Conservation (phyloP, 75 land plant genomes). For the Pseudotsuga menziesii region DNA sequence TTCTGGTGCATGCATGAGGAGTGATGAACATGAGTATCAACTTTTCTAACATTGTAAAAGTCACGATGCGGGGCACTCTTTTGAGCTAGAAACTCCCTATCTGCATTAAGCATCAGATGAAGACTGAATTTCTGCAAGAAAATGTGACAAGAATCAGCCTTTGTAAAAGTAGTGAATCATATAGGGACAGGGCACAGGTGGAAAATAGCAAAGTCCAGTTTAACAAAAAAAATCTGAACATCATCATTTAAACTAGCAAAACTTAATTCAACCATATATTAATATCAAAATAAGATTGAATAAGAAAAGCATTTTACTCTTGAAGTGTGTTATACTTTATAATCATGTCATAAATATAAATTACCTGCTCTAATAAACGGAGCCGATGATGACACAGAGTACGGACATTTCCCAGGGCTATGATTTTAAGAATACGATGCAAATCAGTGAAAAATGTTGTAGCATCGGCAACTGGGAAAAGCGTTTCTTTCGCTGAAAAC, state of each 20-base stretch:
- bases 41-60: constrained; percentile 95
- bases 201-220: neutral
- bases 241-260: neutral
- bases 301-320: neutral
- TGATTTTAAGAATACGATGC: constrained; percentile 75
- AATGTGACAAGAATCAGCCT: neutral
- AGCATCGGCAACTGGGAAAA: constrained; percentile 86
- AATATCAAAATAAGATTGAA: neutral
- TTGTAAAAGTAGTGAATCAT: neutral
- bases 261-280: neutral
- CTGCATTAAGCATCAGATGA: constrained; percentile 97
- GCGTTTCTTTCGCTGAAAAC: constrained; percentile 56
- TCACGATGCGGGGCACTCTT: constrained; percentile 99
- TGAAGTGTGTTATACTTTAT: constrained; percentile 2
- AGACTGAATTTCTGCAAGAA: constrained; percentile 92
- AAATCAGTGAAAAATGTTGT: constrained; percentile 96
- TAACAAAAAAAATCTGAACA: neutral
- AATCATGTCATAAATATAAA: neutral
- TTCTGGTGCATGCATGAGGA: constrained; percentile 99
- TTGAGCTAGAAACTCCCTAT: constrained; percentile 93
- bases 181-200: neutral
- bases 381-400: constrained; percentile 88
- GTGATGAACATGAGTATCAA: constrained; percentile 98
- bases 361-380: constrained; percentile 81
- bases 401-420: constrained; percentile 83